Base-by-base conservation (phyloP, 495 filamentous ascomycete genomes). In the Aspergillus sparsus region DNA sequence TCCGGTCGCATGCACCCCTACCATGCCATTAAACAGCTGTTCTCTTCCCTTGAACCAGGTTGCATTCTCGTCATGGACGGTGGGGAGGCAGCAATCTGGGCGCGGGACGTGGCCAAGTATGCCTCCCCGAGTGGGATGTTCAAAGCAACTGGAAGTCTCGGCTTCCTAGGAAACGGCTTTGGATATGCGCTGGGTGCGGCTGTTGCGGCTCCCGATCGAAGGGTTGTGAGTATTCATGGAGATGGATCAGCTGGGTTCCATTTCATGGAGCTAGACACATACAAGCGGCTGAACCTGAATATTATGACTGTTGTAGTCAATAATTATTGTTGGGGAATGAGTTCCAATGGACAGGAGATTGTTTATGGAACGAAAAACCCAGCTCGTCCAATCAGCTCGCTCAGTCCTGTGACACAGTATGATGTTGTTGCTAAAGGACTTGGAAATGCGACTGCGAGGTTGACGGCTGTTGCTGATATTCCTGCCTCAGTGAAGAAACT, bases 181-280 rank as follows among this genome's bases (percentile, higher is more conserved):
- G 69, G 67, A 33, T 72, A 69, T 37, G 56, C 65, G 0, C 56
- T 69, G 2, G 69, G 69, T 1, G 58, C 58, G 31, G 69, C 69
- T 0, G 58, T 72, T 27, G 69, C 67, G 10, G 62, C 55, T n/a
- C 69, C 67, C 0, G 55, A 59, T 54, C 44, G 62, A 7, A 66
- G 57, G 37, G 57, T 72, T 1, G 49, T 72, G 12, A 68, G 62
- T 41, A 45, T 72, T 0, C 67, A 72, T 12, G 69, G 69, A 0
- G 69, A 72, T 46, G 67, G 67, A 12, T 69, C 67, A 6, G 63
- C 67, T 1, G 69, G 69, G 2, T 69, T 72, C 32, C 67, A 72
- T 32, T 45, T 72, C 16, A 68, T 69, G 67, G 69, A 72, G 44
- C 62, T 72, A 1, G 69, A 72, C 34, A 70, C 69, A 21, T 72